Base-by-base conservation (phyloP, 1,139 yeast species). In the Yamadazyma kanchanaburiensis region DNA sequence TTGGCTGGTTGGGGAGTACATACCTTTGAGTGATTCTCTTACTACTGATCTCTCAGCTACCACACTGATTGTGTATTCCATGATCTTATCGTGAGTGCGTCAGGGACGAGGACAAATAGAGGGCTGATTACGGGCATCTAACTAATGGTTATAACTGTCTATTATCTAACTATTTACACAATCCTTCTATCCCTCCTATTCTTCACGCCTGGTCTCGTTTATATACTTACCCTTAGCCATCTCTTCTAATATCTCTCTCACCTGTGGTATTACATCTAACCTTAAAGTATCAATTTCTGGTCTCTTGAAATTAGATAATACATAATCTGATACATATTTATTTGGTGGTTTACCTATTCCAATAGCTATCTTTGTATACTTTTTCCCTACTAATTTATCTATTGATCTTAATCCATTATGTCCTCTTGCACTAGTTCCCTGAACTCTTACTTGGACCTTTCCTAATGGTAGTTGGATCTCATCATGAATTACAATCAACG, bases 401-500 rank as follows among this genome's bases (percentile, higher is more conserved):
- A 85, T 69, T 22, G 81, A 74, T 40, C 71, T 66, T 25, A 87
- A 60, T 0, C 96, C 96, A 49, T 85, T 86, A 46, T 87, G 96
- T 0, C 95, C 95, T 34, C 87, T 58, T 8, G 77, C 68, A 35
- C 85, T 73, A 6, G 81, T 62, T 2, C 70, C 72, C 13, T 71
- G 77, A 21, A 57, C 63, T 31, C 85, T 61, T 7, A 81, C 51
- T 44, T 80, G 82, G 15, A 76, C 59, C 32, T 73, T 70, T 0
- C 96, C 96, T 4, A 80, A 42, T 1, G 71, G 72, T 9, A 79
- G 51, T 37, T 78, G 81, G 22, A 86, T 54, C 42, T 87, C 95
- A 50, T 87, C 96, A 49, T 85, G 94, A 2, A 86, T 46, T 1
- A 87, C 68, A 2, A 85, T 64, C 35, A 80, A 57, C 12, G 52